These are phyloP conservation scores for Podospora pseudoanserina DNA, from an alignment of 495 filamentous ascomycete species.

Conservation along the genomic window DNA sequence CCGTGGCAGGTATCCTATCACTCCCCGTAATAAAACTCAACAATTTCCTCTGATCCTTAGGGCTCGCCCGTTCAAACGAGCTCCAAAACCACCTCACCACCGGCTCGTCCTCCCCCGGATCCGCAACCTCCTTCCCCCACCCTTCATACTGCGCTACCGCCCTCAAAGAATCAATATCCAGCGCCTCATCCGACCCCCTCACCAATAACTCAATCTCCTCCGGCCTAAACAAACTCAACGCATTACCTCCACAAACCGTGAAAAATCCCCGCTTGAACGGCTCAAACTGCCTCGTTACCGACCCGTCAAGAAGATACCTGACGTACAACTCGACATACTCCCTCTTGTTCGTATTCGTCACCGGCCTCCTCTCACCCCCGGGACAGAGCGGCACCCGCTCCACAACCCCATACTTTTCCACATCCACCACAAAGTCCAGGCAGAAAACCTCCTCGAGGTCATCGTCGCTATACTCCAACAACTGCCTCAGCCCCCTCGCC, in stretches of 20 bases:
- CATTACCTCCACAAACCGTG: conserved; percentile 88
- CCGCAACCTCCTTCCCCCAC: conserved; percentile 48
- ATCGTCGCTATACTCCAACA: conserved; percentile 82
- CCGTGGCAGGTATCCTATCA: conserved; percentile 89
- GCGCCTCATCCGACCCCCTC: conserved; percentile 59
- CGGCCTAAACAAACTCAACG: conserved; percentile 82
- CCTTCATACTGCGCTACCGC: conserved; percentile 81
- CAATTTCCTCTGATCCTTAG: conserved; percentile 69
- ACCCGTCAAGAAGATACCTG: conserved; percentile 72
- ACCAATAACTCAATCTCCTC: conserved; percentile 92
- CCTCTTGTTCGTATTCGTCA: conserved; percentile 78
- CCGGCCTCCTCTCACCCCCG: conserved; percentile 68
- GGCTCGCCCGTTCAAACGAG: conserved; percentile 62
- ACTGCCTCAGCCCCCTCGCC: conserved; percentile 67
- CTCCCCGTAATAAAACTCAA: conserved; percentile 90
- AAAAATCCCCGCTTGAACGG: conserved; percentile 95
- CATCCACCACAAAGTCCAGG: conserved; percentile 75
- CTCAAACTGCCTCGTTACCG: conserved; percentile 81
- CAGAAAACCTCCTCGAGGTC: conserved; percentile 73
- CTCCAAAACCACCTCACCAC: conserved; percentile 88
- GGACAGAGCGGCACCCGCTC: conserved; percentile 67
- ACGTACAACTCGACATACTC: conserved; percentile 91
- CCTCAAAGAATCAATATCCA: conserved; percentile 72
- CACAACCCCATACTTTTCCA: conserved; percentile 72
- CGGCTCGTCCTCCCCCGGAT: conserved; percentile 55